A percentile compares a stretch with the other conserved stretches of the same genome.
Evolutionary conservation across 2,329 filamentous ascomycete genomes (phyloP).

Genomic region (Didymella glomerata): DNA sequence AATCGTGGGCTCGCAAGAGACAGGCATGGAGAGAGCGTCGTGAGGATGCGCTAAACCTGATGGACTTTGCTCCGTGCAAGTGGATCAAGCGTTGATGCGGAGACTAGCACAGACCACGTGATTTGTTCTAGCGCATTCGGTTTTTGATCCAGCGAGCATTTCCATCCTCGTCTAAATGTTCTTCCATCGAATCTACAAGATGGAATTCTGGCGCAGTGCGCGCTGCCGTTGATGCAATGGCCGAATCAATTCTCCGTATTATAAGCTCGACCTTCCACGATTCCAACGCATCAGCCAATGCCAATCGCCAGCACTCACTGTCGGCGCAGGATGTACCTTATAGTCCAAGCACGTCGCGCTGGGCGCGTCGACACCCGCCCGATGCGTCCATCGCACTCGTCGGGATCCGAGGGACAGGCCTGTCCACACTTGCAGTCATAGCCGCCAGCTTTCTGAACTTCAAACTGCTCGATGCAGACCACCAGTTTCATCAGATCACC

Average conservation of each 20-base stretch:
- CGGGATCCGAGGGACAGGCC: conserved; percentile 1
- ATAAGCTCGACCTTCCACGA: background rate
- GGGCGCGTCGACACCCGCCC: background rate
- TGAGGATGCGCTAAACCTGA: background rate
- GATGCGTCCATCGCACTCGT: conserved; percentile 6
- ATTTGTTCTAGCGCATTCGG: background rate
- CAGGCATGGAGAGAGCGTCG: background rate
- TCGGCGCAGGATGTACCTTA: background rate
- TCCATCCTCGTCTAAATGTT: background rate
- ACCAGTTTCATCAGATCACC: conserved; percentile 4
- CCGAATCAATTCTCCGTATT: background rate
- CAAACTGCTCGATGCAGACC: conserved; percentile 6
- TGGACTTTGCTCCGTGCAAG: background rate
- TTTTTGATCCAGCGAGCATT: background rate
- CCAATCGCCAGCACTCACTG: background rate
- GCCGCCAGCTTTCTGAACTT: conserved; percentile 2
- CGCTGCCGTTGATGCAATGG: background rate
- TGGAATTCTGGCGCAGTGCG: background rate
- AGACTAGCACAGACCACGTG: background rate
- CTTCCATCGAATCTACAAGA: background rate
- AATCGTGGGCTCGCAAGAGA: background rate
- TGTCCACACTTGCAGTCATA: conserved; percentile 8
- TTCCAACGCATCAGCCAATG: background rate
- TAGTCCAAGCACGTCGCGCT: background rate
- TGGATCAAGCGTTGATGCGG: background rate